These are phyloP conservation scores for Tetragonia tetragonoides DNA, from an alignment of 148 eudicot genomes.

Conservation along the genomic window DNA sequence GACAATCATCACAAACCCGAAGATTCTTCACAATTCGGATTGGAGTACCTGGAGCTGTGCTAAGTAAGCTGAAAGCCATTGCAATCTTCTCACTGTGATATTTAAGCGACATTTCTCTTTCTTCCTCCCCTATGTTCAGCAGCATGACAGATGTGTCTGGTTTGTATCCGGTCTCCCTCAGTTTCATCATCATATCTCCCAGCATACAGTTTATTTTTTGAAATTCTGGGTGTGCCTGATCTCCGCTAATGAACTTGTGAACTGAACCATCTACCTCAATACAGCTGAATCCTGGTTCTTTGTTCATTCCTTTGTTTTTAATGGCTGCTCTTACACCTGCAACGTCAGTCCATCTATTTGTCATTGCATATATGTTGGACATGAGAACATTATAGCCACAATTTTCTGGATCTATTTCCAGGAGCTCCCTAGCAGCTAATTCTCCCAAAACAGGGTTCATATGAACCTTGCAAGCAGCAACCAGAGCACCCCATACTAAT, in stretches of 20 bases:
- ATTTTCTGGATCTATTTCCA: conserved; percentile 47
- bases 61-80: conserved; percentile 35
- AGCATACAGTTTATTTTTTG: conserved; percentile 38
- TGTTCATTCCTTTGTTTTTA: conserved; percentile 52
- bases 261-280: conserved; percentile 47
- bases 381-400: conserved; percentile 56
- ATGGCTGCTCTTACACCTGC: conserved; percentile 38
- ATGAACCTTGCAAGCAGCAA: conserved; percentile 56
- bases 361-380: conserved; percentile 48
- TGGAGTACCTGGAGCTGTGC: conserved; percentile 28
- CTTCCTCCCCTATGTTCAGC: conserved; percentile 27
- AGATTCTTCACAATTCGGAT: conserved; percentile 39
- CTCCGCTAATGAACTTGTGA: conserved; percentile 50
- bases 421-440: conserved; percentile 45
- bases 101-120: conserved; percentile 27
- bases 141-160: conserved; percentile 30
- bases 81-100: conserved; percentile 44
- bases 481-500: conserved; percentile 54
- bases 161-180: conserved; percentile 40
- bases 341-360: conserved; percentile 45
- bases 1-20: conserved; percentile 39
- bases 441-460: conserved; percentile 49
- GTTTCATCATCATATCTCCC: conserved; percentile 43
- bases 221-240: conserved; percentile 41
- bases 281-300: conserved; percentile 60